Conservation (phyloP, 1,139 yeast species). For the Meyerozyma athensensis region DNA sequence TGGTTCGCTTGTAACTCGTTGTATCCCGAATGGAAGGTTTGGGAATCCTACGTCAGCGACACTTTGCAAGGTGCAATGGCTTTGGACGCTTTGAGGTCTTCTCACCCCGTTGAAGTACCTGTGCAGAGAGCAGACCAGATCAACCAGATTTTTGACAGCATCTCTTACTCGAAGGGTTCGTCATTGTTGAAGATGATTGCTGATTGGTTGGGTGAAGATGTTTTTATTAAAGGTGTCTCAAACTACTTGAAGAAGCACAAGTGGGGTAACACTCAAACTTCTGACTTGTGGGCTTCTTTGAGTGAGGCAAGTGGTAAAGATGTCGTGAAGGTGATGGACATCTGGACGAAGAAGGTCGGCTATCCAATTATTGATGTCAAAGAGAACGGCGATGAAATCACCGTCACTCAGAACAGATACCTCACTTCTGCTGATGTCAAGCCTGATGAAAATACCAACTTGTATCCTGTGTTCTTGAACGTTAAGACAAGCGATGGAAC, state of each 20-base stretch:
- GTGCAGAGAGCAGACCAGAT: constrained; percentile 76
- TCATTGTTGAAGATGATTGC: constrained; percentile 69
- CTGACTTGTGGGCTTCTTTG: constrained; percentile 76
- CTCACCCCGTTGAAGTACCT: constrained; percentile 86
- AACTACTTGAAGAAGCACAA: constrained; percentile 64
- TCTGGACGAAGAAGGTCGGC: constrained; percentile 82
- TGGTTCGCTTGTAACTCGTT: constrained; percentile 73
- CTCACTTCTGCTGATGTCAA: constrained; percentile 74
- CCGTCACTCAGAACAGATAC: constrained; percentile 68
- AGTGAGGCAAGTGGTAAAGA: constrained; percentile 72
- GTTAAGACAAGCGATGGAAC: constrained; percentile 64
- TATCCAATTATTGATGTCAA: constrained; percentile 75
- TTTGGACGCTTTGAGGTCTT: constrained; percentile 67
- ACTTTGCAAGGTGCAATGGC: constrained; percentile 65
- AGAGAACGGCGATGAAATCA: constrained; percentile 37
- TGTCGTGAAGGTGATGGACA: constrained; percentile 65
- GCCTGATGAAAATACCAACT: constrained; percentile 50
- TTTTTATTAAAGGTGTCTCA: constrained; percentile 68
- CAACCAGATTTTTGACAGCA: constrained; percentile 81
- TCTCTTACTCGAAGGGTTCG: constrained; percentile 82
- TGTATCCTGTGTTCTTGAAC: constrained; percentile 83
- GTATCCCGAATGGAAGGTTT: constrained; percentile 84
- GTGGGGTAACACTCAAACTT: constrained; percentile 73
- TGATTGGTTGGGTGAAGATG: constrained; percentile 60
- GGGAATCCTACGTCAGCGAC: constrained; percentile 68